phyloP scores from a whole-genome alignment of 257 asterid species.

The Forsythia suspensa region DNA sequence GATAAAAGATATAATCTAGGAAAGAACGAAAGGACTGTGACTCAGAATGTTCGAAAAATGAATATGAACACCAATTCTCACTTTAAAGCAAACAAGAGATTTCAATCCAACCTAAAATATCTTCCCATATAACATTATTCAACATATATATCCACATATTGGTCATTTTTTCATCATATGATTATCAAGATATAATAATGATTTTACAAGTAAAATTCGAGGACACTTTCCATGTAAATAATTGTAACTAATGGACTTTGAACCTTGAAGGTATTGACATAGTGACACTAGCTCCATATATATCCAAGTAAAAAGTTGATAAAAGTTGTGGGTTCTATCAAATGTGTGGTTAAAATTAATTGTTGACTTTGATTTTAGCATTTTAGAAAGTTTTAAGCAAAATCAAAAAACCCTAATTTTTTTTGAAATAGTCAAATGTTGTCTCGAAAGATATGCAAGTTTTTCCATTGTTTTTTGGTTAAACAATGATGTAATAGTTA shows the following conservation, averaged over 20 bases:
- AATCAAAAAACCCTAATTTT: too few species aligned
- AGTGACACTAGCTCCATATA: not conserved
- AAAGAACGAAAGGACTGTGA: too few species aligned
- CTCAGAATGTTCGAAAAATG: too few species aligned
- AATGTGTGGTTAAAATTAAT: too few species aligned
- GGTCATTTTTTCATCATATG: not conserved
- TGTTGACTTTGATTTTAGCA: too few species aligned
- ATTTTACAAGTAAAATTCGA: not conserved
- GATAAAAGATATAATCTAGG: too few species aligned
- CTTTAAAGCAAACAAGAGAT: not conserved
- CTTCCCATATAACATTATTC: not conserved
- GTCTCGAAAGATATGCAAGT: not conserved
- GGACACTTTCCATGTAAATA: not conserved
- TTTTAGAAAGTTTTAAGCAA: too few species aligned
- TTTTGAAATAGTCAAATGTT: not conserved
- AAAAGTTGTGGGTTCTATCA: too few species aligned
- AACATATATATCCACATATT: not conserved
- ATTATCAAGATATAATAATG: not conserved
- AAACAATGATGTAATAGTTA: not conserved
- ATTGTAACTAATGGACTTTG: not conserved
- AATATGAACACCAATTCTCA: not conserved
- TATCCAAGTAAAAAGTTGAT: not conserved
- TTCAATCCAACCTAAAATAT: not conserved
- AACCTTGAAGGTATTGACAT: not conserved
- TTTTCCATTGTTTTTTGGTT: not conserved